These are phyloP conservation scores for Picea abies DNA, from an alignment of 83 land plant species.

Conservation along the genomic window DNA sequence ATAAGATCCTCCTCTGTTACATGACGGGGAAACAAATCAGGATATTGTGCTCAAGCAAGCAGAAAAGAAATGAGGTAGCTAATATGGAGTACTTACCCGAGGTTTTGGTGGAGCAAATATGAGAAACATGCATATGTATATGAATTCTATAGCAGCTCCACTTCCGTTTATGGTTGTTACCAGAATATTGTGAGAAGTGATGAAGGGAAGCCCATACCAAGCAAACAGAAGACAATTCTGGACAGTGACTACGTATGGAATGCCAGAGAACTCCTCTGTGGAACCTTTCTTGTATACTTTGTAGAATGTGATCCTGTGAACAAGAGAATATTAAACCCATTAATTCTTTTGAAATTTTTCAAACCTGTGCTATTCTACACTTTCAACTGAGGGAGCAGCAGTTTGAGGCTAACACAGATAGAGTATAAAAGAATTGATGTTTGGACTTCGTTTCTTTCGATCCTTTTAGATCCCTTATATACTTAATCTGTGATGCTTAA, in stretches of 20 bases:
- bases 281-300: constrained; percentile 44
- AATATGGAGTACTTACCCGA: constrained; percentile 25
- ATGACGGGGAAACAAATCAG: not conserved
- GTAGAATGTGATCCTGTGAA: constrained; percentile 31
- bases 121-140: constrained; percentile 45
- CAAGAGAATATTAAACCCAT: not conserved
- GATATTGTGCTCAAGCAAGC: not conserved
- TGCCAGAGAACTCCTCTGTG: constrained; percentile 55
- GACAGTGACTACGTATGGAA: constrained; percentile 54
- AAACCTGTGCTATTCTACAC: not conserved
- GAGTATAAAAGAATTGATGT: too few relatives aligned
- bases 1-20: not conserved
- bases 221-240: constrained; percentile 58
- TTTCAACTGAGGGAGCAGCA: not conserved
- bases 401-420: not conserved
- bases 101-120: constrained; percentile 29
- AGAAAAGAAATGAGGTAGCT: not conserved
- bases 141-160: constrained; percentile 48
- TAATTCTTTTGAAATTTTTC: too few relatives aligned
- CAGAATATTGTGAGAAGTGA: constrained; percentile 46
- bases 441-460: too few relatives aligned
- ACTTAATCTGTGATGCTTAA: too few relatives aligned
- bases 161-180: constrained; percentile 52
- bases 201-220: constrained; percentile 71
- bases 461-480: too few relatives aligned